Base-by-base conservation (phyloP, 2,329 filamentous ascomycete genomes). In the Colletotrichum sp. region DNA sequence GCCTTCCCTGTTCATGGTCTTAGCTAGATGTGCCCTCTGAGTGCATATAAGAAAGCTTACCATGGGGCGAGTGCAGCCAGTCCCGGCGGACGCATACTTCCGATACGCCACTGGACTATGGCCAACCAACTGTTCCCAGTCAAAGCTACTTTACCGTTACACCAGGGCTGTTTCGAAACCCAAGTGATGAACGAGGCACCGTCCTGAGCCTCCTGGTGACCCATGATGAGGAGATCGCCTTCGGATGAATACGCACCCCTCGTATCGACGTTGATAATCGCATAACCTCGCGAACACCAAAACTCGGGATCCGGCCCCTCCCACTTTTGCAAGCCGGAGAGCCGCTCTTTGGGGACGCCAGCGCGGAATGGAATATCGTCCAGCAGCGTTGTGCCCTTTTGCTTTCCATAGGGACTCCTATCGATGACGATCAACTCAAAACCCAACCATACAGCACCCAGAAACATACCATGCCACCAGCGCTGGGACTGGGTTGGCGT, bases 391-490 rank as follows among this genome's bases (percentile, higher is more conserved):
- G 27, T 30, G 55, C 55, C 55, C 27, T 58, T 58, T 18, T 58
- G 55, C 16, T 58, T 58, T 58, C 55, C 55, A 12, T 58, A 58
- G 22, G 55, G 55, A 30, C 55, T 58, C 55, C 55, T 58, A 18
- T 8, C 1, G 55, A 30, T 0, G 8, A 30, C 25, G 4, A 10
- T 18, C 2, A 58, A 0, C 2, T 18, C 4, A 13, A 18, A 27
- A 30, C 4, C 2, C 15, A 22, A 4, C 0, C 12, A 58, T 0
- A 58, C 0, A 12, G 25, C 8, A 58, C 15, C 0, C n/a, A 25
- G 1, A 28, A 58, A 58, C 55, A 16, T 30, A 58, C 55, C 55
- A 58, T 27, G 55, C 55, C 8, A 58, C 27, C 8, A 30, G 22
- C 22, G 55, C 55, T 58, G 55, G 55, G 12, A 58, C 25, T 0